Evolutionary conservation across 2,329 filamentous ascomycete species (phyloP), one percentile per base, ranked within the genome.

Genomic region (Monosporascus sp.): DNA sequence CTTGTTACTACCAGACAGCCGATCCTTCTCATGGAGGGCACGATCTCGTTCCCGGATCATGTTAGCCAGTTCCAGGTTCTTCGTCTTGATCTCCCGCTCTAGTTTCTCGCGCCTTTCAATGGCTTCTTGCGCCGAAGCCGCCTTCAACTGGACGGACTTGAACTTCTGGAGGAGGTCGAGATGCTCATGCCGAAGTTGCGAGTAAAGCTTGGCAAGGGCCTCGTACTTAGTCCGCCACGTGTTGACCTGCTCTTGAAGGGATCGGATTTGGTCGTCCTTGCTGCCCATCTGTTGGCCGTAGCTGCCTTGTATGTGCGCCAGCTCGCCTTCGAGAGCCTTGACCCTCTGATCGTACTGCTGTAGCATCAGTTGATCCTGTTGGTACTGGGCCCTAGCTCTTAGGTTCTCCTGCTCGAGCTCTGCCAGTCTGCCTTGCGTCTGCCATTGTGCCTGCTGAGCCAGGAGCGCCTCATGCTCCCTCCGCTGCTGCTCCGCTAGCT

Each of bases 151-250:
- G 38, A 97, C 89, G 7, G 86, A 80, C 80, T 99, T 99, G 75
- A 96, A 97, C 68, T 95, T 97, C 67, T 96, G 90, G 45, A 99
- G 77, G 15, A 99, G 81, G 65, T 97, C 93, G 35, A 99, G 78
- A 74, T 99, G 94, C 71, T 99, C 94, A 60, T 94, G 88, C 50
- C 94, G 88, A 57, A 99, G 78, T 72, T 99, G 94, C 7, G 93
- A 97, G 74, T 99, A 99, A 15, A 99, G 80, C 75, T 97, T 99
- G 24, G 94, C 94, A 49, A 99, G 77, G 1, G 93, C 89, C 70
- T 99, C 94, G 66, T 99, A 99, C 72, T 99, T 99, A 50, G 89
- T 88, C 54, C 94, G 83, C 94, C 94, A 99, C 0, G 92, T 97
- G 71, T 97, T 97, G 60, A 97, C 88, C 73, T 97, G 94, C 73